Conservation (phyloP, 768 basidiomycete genomes). For the Boletus insuetus region DNA sequence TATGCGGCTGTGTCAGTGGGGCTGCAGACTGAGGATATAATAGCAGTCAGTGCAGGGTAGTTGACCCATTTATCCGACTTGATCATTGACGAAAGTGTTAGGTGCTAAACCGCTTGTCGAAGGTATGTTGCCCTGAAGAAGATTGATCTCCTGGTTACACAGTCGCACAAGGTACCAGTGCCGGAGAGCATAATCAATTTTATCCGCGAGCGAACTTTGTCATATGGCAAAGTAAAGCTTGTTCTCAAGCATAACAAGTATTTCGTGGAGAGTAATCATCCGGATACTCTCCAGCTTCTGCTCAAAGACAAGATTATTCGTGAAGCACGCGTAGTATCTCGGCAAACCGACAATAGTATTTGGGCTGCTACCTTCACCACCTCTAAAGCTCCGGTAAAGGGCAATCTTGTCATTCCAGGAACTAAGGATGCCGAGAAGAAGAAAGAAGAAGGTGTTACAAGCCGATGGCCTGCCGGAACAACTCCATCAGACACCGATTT, state of each 20-base stretch:
- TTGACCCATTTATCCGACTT: constrained; percentile 18
- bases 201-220: constrained; percentile 90
- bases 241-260: constrained; percentile 98
- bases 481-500: constrained; percentile 64
- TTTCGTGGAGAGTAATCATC: constrained; percentile 93
- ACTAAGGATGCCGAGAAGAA: constrained; percentile 72
- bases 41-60: constrained; percentile 66
- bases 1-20: constrained; percentile 99
- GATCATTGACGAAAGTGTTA: constrained; percentile 38
- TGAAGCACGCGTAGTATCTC: constrained; percentile 75
- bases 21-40: constrained; percentile 95
- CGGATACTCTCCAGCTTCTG: constrained; percentile 85
- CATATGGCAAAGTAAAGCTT: constrained; percentile 97
- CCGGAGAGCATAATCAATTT: constrained; percentile 82
- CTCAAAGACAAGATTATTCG: constrained; percentile 85
- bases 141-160: constrained; percentile 5
- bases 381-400: constrained; percentile 77
- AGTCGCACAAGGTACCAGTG: constrained; percentile 71
- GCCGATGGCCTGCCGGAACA: constrained; percentile 29
- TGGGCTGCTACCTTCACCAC: constrained; percentile 76
- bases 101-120: constrained; percentile 80
- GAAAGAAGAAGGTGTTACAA: constrained; percentile 52
- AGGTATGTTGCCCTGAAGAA: constrained; percentile 37
- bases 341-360: constrained; percentile 68
- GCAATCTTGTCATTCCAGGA: constrained; percentile 83